These are phyloP conservation scores for Cladorrhinum sp. DNA, from an alignment of 2,329 filamentous ascomycete species.

Conservation along the genomic window DNA sequence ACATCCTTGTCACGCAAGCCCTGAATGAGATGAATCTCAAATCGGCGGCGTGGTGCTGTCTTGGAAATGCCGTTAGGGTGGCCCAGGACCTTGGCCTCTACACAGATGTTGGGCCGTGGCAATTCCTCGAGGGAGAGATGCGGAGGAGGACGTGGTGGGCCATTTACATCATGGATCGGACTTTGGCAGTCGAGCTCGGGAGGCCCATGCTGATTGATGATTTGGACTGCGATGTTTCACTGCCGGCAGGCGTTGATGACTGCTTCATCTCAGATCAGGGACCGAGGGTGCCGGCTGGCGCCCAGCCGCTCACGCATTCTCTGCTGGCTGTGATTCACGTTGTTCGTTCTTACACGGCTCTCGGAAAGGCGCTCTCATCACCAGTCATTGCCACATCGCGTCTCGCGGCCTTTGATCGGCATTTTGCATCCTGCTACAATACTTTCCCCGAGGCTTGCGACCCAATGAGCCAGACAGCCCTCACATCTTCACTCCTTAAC, in stretches of 20 bases:
- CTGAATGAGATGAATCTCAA: conserved; percentile 83
- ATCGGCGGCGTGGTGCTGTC: conserved; percentile 81
- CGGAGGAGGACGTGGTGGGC: conserved; percentile 90
- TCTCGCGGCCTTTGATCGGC: conserved; percentile 74
- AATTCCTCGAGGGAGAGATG: conserved; percentile 78
- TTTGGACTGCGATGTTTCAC: conserved; percentile 77
- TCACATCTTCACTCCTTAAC: conserved; percentile 72
- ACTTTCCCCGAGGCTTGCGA: conserved; percentile 75
- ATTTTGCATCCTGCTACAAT: conserved; percentile 72
- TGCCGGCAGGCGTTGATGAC: conserved; percentile 80
- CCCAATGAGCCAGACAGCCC: conserved; percentile 59
- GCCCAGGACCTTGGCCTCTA: conserved; percentile 84
- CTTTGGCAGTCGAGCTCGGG: conserved; percentile 75
- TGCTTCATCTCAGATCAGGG: conserved; percentile 65
- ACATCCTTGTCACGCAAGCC: conserved; percentile 73
- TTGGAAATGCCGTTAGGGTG: conserved; percentile 74
- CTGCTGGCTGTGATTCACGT: conserved; percentile 79
- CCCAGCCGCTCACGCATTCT: conserved; percentile 61
- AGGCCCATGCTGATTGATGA: conserved; percentile 82
- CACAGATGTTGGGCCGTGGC: conserved; percentile 68
- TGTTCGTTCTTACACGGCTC: conserved; percentile 69
- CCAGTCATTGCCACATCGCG: conserved; percentile 63
- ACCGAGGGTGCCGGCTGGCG: conserved; percentile 50
- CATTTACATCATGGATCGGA: conserved; percentile 83
- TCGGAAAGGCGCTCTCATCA: conserved; percentile 69